Evolutionary conservation across 2,329 filamentous ascomycete genomes (phyloP), one percentile per base, ranked within the genome.

Genomic region (Juglanconis juglandina): DNA sequence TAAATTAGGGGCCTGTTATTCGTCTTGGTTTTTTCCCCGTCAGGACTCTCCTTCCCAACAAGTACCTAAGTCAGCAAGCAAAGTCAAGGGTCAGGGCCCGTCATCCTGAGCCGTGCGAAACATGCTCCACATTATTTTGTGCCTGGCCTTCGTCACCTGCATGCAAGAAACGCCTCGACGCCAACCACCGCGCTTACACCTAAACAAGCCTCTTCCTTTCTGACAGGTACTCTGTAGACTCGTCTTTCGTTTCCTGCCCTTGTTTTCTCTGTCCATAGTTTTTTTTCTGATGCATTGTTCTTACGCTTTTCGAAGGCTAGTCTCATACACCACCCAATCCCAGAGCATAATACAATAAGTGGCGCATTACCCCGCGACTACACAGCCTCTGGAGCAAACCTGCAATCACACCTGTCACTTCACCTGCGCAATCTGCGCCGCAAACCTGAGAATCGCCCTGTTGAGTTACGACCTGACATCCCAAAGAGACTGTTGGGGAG

Each of bases 71-170:
- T 13, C 39, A 42, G 10, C 39, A 10, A 42, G 39, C 39, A 13
- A 14, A 42, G 11, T 42, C 39, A 42, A 42, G 49, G 46, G 50
- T 49, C 60, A 49, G n/a, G 17, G 44, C 46, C 54, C 24, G 53
- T 57, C 50, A 63, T 60, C 52, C 60, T 62, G 44, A 60, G 55
- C 58, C 32, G 42, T 13, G 42, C 56, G 51, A 59, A 59, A 52
- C 49, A 42, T 56, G 47, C 33, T 17, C 53, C 59, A 51, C 52
- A 58, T 46, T 53, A 42, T 50, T 58, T 34, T 37, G 33, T 30
- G 34, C 47, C 4, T 39, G n/a, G 33, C 39, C 37, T 13, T 34
- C 53, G 57, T 57, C 50, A 57, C 53, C 49, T 50, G 49, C 57
- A 53, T 46, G 7, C 42, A 33, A n/a, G 51, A 53, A 17, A 39